Evolutionary conservation across 2,329 filamentous ascomycete species (phyloP), one percentile per base, ranked within the genome.

Genomic region (Colletotrichum shisoi): DNA sequence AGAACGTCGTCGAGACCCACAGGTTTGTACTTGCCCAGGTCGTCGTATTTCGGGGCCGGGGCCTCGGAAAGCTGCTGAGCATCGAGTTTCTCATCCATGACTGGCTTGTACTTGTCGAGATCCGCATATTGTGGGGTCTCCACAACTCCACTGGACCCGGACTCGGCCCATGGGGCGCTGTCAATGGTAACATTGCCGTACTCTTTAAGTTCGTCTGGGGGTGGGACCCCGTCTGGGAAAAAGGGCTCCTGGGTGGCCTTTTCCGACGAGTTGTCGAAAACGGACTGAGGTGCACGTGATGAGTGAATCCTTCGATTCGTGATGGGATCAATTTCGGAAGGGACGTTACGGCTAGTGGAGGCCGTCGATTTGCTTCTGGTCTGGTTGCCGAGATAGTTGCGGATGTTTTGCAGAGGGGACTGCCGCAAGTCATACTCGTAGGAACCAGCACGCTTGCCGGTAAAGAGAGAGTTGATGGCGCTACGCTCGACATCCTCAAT

Each of bases 291-390:
- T 1, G 70, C 70, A 60, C 68, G 71, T 24, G 70, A 57, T 1
- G 71, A 69, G 19, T 67, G 66, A 3, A 85, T 79, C 67, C 81
- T 85, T 40, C 84, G 81, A 69, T 88, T 88, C 17, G 85, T 87
- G 66, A 88, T 87, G 3, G 86, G 85, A 63, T 88, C 85, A 49
- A 88, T 87, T 21, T 79, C 74, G 54, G 80, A 82, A 9, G 79
- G 79, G 1, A 71, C 52, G 4, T 71, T 70, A 24, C 49, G n/a
- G 27, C 31, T 56, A 24, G 68, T 59, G 17, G 62, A 59, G 8
- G 53, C 52, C 8, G 57, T 57, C 37, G 56, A 51, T 19, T 62
- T 40, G 63, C 11, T 63, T 15, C 62, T 49, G 17, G 51, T 62
- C 51, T 67, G 66, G 53, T 45, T 68, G 12, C 58, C 66, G 6